phyloP scores from a whole-genome alignment of 2,329 filamentous ascomycete genomes.

The Neodidymelliopsis sp. region DNA sequence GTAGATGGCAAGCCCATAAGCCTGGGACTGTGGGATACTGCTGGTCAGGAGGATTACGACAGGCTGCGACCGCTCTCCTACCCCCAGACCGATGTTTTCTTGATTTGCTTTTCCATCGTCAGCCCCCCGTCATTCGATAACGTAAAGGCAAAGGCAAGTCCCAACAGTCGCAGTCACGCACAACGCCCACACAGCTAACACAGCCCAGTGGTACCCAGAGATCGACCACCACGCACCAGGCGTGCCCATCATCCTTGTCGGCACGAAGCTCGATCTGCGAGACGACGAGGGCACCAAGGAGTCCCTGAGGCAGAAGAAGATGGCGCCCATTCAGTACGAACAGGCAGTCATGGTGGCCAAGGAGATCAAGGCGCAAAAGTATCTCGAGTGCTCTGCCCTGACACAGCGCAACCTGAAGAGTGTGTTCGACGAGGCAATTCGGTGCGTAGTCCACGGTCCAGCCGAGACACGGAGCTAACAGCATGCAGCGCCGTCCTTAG shows the following conservation, averaged over 20 bases:
- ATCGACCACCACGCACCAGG: conserved; percentile 96
- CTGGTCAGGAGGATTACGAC: conserved; percentile 98
- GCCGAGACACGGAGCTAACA: conserved; percentile 23
- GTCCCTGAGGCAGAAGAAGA: conserved; percentile 85
- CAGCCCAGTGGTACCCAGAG: conserved; percentile 86
- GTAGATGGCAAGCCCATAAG: conserved; percentile 98
- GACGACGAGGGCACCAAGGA: conserved; percentile 86
- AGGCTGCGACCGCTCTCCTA: conserved; percentile 93
- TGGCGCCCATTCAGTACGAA: conserved; percentile 96
- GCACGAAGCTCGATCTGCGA: conserved; percentile 94
- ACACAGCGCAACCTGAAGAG: conserved; percentile 98
- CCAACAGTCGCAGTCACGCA: not conserved
- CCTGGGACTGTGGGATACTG: conserved; percentile 97
- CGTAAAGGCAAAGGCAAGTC: conserved; percentile 91
- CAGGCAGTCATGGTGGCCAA: conserved; percentile 88
- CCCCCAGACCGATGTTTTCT: conserved; percentile 96
- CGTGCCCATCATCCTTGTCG: conserved; percentile 95
- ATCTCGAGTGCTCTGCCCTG: conserved; percentile 95
- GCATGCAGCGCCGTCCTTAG: conserved; percentile 50
- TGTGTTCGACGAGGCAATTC: conserved; percentile 97
- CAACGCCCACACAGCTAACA: conserved; percentile 20
- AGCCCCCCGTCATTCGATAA: conserved; percentile 98
- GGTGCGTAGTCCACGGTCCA: conserved; percentile 65
- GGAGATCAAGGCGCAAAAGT: conserved; percentile 96
- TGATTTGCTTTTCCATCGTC: conserved; percentile 98